Percentiles rank a stretch among this genome's conserved stretches.
phyloP scores from a whole-genome alignment of 2,329 filamentous ascomycete genomes.

The Ceratocystis ficicola region DNA sequence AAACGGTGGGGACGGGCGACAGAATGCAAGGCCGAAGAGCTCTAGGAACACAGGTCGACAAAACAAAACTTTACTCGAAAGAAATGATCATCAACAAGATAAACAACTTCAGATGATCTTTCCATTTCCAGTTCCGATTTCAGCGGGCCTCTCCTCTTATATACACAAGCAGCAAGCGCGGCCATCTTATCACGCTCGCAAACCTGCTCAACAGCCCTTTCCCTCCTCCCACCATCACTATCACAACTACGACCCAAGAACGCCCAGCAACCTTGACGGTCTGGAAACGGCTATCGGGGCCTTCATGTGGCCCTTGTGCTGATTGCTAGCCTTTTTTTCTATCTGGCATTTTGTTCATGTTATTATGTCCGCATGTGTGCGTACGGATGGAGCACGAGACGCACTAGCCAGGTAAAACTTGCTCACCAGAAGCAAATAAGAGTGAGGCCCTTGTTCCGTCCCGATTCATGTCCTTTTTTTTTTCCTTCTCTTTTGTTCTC shows the following conservation, averaged over 20 bases:
- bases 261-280: background rate
- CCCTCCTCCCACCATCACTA: background rate
- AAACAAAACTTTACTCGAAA: background rate
- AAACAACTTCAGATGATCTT: background rate
- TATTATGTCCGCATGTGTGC: background rate
- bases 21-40: background rate
- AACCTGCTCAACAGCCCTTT: slow-evolving; percentile 8
- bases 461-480: background rate
- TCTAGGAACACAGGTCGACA: background rate
- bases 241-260: background rate
- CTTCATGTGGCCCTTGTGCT: background rate
- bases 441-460: slow-evolving; percentile 3
- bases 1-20: background rate
- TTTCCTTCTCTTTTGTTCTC: background rate
- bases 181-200: background rate
- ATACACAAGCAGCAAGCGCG: background rate
- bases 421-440: background rate
- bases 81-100: background rate
- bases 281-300: background rate
- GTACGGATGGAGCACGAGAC: background rate
- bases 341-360: background rate
- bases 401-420: slow-evolving; percentile 10
- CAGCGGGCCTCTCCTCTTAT: background rate
- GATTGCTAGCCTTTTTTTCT: background rate
- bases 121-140: background rate